Evolutionary conservation across 768 basidiomycete species (phyloP), one percentile per base, ranked within the genome.

Genomic region (Serendipita indica): DNA sequence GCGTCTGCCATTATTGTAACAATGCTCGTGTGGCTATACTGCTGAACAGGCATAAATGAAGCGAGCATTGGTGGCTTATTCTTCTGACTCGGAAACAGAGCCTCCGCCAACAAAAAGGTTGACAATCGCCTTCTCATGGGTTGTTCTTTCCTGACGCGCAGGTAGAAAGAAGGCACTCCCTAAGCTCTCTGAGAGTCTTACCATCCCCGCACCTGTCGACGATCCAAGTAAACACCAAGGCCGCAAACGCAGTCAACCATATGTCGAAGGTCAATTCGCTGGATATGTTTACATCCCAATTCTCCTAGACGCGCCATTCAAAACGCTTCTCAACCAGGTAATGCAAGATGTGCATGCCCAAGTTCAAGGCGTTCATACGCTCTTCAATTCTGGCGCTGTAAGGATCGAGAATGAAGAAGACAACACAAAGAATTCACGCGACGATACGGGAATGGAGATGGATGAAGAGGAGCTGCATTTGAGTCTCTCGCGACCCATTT

Each of bases 211-310:
- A 0, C 88, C 84, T 0, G 67, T 78, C 3, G 88, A 92, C 67
- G 72, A 89, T 64, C 90, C 91, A 2, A 71, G 81, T 2, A 71
- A 80, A 14, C 92, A 96, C 67, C 90, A 93, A 72, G 93, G 93
- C 13, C 79, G 92, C 30, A 74, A 73, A 46, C 80, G 93, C 30
- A 74, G 81, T 0, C 75, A 73, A 0, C 89, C 89, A 1, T 88
- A 89, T 66, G 81, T 90, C 3, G 85, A 89, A 12, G 93, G 93
- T 0, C 90, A 93, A 66, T 93, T 80, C 67, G 81, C 83, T 0
- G 75, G 84, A 3, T 80, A 93, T 71, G 76, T 92, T 57, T 93
- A 85, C 66, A 73, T 89, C 10, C 78, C 83, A 0, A 65, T 93
- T 66, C 63, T 67, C 57, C 63, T 84, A 28, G 69, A 71, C n/a